phyloP scores from a whole-genome alignment of 179 eudicot genomes.

The Silene coronaria region DNA sequence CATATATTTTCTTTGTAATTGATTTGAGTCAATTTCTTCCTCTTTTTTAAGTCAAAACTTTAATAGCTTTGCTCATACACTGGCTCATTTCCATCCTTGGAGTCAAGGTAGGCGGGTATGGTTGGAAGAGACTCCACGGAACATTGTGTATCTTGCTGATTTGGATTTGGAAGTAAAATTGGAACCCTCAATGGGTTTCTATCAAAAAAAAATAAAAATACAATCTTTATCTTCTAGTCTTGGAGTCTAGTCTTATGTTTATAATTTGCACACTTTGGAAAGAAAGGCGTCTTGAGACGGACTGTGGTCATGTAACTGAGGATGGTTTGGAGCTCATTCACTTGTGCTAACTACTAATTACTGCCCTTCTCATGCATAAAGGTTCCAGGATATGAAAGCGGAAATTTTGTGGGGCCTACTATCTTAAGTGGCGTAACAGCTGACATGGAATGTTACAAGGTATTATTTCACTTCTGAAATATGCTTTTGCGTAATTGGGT shows the following conservation, averaged over 20 bases:
- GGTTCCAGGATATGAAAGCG: slow-evolving; percentile 94
- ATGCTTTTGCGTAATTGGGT: neutral
- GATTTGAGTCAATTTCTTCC: no score
- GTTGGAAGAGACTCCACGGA: no score
- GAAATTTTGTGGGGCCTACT: slow-evolving; percentile 94
- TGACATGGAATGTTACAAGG: slow-evolving; percentile 98
- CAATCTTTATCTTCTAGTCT: neutral
- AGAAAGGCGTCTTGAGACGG: neutral
- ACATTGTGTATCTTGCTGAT: no score
- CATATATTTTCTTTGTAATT: no score
- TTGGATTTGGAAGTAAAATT: no score
- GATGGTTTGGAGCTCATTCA: neutral
- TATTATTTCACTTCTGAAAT: slow-evolving; percentile 23
- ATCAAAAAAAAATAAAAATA: no score
- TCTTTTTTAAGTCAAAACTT: no score
- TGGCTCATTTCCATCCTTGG: no score
- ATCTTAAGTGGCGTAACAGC: slow-evolving; percentile 73
- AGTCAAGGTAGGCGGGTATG: no score
- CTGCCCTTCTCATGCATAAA: slow-evolving; percentile 21
- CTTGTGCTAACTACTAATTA: slow-evolving; percentile 10
- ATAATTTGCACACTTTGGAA: neutral
- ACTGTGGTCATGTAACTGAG: neutral
- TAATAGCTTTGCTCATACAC: no score
- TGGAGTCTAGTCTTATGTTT: neutral
- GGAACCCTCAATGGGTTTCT: no score